A percentile compares a stretch with the other conserved stretches of the same genome.
phyloP scores from a whole-genome alignment of 2,329 filamentous ascomycete species.

The Simplicillium aogashimaense region DNA sequence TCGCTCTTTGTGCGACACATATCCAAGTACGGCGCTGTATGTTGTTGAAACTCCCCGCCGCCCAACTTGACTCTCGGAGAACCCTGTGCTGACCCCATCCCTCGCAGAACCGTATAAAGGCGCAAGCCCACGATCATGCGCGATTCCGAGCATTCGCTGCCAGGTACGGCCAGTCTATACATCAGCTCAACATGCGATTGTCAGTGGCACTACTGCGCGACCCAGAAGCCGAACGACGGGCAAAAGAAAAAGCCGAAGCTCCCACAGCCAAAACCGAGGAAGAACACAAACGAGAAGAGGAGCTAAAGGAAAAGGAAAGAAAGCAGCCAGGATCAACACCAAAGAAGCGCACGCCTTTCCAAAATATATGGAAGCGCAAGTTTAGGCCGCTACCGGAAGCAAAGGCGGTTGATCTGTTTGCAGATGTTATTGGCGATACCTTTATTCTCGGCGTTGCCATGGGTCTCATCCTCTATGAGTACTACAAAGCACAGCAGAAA shows the following conservation, averaged over 20 bases:
- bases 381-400: constrained; percentile 53
- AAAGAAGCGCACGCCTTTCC: constrained; percentile 21
- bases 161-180: constrained; percentile 51
- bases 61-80: background rate
- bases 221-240: constrained; percentile 43
- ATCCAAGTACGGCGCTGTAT: constrained; percentile 60
- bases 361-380: constrained; percentile 51
- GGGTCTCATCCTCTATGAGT: constrained; percentile 51
- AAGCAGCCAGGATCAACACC: constrained; percentile 11
- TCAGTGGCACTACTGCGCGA: constrained; percentile 51
- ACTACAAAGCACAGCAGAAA: constrained; percentile 47
- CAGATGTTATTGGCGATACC: constrained; percentile 52
- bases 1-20: constrained; percentile 54
- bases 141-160: constrained; percentile 51
- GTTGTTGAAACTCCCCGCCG: constrained; percentile 14
- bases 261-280: constrained; percentile 58
- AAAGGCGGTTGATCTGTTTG: constrained; percentile 58
- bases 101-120: constrained; percentile 53
- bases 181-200: constrained; percentile 58
- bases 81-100: constrained; percentile 8
- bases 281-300: constrained; percentile 45
- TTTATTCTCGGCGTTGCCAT: constrained; percentile 53
- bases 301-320: constrained; percentile 29
- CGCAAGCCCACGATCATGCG: constrained; percentile 54
- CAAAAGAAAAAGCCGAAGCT: constrained; percentile 52